These are phyloP conservation scores for Alternaria dauci DNA, from an alignment of 2,329 filamentous ascomycete genomes.

Conservation along the genomic window DNA sequence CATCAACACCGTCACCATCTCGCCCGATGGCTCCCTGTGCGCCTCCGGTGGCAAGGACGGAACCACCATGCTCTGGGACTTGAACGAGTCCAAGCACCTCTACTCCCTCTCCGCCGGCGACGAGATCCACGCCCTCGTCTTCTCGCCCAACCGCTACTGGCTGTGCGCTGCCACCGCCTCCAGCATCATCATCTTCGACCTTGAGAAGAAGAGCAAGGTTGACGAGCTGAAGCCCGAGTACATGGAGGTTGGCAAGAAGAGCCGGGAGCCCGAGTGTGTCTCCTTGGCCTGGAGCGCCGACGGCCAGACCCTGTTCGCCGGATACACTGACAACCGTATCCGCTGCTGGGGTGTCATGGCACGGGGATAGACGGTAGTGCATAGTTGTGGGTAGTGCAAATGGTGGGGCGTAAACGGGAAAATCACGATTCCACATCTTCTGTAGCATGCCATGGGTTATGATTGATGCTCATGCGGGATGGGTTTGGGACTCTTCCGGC, in stretches of 20 bases:
- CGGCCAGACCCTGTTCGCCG: constrained; percentile 98
- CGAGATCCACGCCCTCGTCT: constrained; percentile 99
- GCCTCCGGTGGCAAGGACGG: constrained; percentile 99
- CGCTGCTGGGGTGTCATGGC: constrained; percentile 55
- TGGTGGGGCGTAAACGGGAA: constrained; percentile 41
- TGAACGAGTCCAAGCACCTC: constrained; percentile 99
- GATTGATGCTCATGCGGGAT: constrained; percentile 47
- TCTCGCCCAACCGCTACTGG: constrained; percentile 99
- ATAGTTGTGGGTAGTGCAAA: constrained; percentile 31
- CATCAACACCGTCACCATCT: constrained; percentile 99
- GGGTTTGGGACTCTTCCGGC: constrained; percentile 49
- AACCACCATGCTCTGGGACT: constrained; percentile 99
- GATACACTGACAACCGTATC: constrained; percentile 97
- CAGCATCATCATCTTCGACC: constrained; percentile 99
- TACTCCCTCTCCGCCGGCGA: constrained; percentile 99
- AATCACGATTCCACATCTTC: constrained; percentile 51
- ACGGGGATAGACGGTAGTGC: constrained; percentile 48
- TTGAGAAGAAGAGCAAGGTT: constrained; percentile 99
- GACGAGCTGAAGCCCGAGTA: constrained; percentile 99
- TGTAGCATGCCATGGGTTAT: constrained; percentile 51
- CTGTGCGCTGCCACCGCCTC: constrained; percentile 96
- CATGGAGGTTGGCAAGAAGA: constrained; percentile 96
- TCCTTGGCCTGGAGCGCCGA: constrained; percentile 97
- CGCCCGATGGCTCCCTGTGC: constrained; percentile 97
- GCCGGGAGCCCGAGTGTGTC: constrained; percentile 97